Evolutionary conservation across 495 filamentous ascomycete species (phyloP).

Genomic region (Mytilinidion resinicola): DNA sequence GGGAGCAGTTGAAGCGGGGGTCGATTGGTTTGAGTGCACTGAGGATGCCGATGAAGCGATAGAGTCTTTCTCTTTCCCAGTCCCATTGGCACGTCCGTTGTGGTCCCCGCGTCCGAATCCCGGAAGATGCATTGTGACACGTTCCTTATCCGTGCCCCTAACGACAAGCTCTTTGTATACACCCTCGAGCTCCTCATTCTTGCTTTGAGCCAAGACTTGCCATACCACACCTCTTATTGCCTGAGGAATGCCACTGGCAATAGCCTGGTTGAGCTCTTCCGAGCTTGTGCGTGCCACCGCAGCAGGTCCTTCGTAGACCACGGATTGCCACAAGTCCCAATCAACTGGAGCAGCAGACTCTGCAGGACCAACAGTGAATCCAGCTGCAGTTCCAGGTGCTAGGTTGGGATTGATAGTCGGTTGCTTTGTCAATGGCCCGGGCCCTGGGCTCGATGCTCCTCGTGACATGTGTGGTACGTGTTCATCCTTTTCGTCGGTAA

Average conservation of each 20-base stretch:
- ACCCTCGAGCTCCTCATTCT: constrained; percentile 81
- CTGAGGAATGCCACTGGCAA: constrained; percentile 87
- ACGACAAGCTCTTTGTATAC: constrained; percentile 77
- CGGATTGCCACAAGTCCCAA: constrained; percentile 96
- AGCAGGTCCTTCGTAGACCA: constrained; percentile 87
- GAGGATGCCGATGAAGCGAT: constrained; percentile 70
- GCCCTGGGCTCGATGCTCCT: constrained; percentile 20
- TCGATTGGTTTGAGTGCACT: constrained; percentile 72
- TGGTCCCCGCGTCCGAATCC: constrained; percentile 1
- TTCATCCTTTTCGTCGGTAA: constrained; percentile 51
- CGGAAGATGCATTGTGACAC: constrained; percentile 40
- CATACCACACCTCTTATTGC: constrained; percentile 95
- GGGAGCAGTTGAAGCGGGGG: constrained; percentile 52
- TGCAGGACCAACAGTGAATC: constrained; percentile 64
- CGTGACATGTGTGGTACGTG: constrained; percentile 29
- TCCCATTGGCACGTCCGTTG: constrained; percentile 41
- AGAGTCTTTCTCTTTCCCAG: constrained; percentile 55
- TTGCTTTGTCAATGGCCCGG: constrained; percentile 10
- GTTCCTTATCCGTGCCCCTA: constrained; percentile 67
- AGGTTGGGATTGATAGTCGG: constrained; percentile 54
- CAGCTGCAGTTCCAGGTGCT: constrained; percentile 76
- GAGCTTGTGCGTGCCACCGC: constrained; percentile 78
- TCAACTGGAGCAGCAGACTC: constrained; percentile 68
- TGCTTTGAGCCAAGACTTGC: constrained; percentile 93
- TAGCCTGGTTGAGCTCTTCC: constrained; percentile 81